phyloP scores from a whole-genome alignment of 2,329 filamentous ascomycete species.

The Sarocladiaceae sp. region DNA sequence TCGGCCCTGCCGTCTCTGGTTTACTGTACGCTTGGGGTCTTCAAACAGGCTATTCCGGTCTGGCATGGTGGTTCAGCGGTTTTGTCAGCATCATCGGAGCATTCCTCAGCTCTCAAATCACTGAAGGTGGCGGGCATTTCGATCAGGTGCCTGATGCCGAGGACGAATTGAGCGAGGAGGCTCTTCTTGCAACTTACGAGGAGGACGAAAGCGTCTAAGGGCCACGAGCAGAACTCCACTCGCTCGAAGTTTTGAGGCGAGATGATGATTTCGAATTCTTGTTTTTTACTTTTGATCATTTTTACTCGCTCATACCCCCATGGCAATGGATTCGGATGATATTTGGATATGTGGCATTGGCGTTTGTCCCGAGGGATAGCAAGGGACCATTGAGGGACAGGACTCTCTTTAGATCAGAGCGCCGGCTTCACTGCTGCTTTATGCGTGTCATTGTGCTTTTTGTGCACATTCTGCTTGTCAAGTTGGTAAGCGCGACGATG shows the following conservation, averaged over 20 bases:
- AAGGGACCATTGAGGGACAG: neutral
- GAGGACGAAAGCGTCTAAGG: conserved; percentile 26
- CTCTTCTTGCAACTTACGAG: conserved; percentile 27
- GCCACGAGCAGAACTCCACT: neutral
- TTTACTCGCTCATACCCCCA: conserved; percentile 4
- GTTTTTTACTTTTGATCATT: neutral
- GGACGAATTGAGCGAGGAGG: conserved; percentile 28
- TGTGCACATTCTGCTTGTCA: neutral
- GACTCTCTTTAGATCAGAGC: conserved; percentile 6
- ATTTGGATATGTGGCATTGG: neutral
- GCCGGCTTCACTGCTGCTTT: conserved; percentile 2
- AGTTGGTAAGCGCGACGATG: neutral
- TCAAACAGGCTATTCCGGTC: conserved; percentile 74
- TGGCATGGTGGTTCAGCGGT: conserved; percentile 91
- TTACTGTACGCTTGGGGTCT: conserved; percentile 79
- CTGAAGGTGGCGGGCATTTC: conserved; percentile 52
- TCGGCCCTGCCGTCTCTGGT: conserved; percentile 86
- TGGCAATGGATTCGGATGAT: neutral
- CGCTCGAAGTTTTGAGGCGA: conserved; percentile 1
- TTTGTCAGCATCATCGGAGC: conserved; percentile 72
- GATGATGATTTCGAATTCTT: neutral
- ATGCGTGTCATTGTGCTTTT: neutral
- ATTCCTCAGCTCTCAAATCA: conserved; percentile 70
- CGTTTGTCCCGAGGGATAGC: conserved; percentile 5
- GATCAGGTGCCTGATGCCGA: conserved; percentile 37